Evolutionary conservation across 2,329 filamentous ascomycete genomes (phyloP).

Genomic region (Talaromyces albobiverticillius): DNA sequence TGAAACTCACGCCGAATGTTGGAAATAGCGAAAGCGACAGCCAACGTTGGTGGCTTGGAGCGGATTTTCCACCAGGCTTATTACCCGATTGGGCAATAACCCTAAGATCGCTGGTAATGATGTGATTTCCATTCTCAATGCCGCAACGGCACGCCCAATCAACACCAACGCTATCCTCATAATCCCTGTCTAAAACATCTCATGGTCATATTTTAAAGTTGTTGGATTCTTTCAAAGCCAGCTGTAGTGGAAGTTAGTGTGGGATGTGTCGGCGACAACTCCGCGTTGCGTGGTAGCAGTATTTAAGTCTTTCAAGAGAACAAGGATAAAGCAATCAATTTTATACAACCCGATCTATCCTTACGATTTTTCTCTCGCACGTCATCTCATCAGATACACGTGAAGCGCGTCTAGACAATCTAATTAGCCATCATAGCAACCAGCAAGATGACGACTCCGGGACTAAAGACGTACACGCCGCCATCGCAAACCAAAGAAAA

Average conservation of each 20-base stretch:
- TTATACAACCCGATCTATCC: no score
- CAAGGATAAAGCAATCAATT: no score
- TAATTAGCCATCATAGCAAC: not conserved
- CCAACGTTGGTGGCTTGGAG: no score
- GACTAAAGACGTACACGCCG: not conserved
- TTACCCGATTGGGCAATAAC: not conserved
- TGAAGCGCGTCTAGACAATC: not conserved
- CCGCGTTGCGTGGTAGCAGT: no score
- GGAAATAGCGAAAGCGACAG: no score
- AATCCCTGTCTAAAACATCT: not conserved
- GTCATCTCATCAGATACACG: not conserved
- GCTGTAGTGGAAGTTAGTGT: no score
- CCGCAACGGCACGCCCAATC: not conserved
- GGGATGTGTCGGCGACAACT: no score
- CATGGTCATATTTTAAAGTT: no score
- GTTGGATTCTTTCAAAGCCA: no score
- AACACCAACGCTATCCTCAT: not conserved
- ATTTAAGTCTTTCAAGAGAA: no score
- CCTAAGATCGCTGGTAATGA: not conserved
- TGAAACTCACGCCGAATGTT: no score
- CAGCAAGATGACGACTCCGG: not conserved
- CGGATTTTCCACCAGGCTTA: not conserved
- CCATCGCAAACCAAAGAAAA: constrained; percentile 10
- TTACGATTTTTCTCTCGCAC: no score
- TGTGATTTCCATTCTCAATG: constrained; percentile 1